These are phyloP conservation scores for Rhizopogon parksii DNA, from an alignment of 1,284 basidiomycete species.

Conservation along the genomic window DNA sequence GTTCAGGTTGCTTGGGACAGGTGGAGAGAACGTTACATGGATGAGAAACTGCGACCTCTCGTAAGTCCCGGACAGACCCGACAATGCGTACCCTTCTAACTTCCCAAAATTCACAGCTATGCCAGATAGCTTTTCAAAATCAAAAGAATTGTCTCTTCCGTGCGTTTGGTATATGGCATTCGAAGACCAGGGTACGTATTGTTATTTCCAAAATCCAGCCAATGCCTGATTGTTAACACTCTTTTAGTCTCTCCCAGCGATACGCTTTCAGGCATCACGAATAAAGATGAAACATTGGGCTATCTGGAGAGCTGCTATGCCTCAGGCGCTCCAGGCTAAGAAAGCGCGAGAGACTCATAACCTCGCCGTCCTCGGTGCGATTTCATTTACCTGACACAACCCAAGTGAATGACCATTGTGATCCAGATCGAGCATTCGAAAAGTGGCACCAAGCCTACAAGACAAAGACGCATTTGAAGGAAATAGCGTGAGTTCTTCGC, in stretches of 20 bases:
- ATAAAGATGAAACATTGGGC: conserved; percentile 56
- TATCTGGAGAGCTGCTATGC: conserved; percentile 62
- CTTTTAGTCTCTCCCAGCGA: conserved; percentile 64
- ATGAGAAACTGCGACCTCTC: conserved; percentile 54
- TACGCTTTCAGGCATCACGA: conserved; percentile 60
- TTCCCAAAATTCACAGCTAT: conserved; percentile 35
- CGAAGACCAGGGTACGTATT: conserved; percentile 56
- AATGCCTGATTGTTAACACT: conserved; percentile 9
- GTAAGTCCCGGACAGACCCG: conserved; percentile 35
- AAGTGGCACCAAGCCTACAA: conserved; percentile 62
- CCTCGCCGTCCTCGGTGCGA: conserved; percentile 51
- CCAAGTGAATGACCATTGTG: conserved; percentile 11
- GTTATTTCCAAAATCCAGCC: background rate
- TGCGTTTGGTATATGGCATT: conserved; percentile 66
- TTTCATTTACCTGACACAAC: conserved; percentile 11
- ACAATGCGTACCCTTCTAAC: conserved; percentile 5
- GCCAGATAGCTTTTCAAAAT: conserved; percentile 48
- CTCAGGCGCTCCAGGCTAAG: conserved; percentile 56
- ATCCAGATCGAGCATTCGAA: conserved; percentile 48
- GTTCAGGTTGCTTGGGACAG: conserved; percentile 61
- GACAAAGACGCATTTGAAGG: conserved; percentile 67
- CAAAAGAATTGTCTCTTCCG: conserved; percentile 55
- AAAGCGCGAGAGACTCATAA: conserved; percentile 58
- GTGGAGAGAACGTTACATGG: conserved; percentile 65
- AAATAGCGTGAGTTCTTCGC: conserved; percentile 61